Evolutionary conservation across 148 eudicot species (phyloP).

Genomic region (Agrostemma githago): DNA sequence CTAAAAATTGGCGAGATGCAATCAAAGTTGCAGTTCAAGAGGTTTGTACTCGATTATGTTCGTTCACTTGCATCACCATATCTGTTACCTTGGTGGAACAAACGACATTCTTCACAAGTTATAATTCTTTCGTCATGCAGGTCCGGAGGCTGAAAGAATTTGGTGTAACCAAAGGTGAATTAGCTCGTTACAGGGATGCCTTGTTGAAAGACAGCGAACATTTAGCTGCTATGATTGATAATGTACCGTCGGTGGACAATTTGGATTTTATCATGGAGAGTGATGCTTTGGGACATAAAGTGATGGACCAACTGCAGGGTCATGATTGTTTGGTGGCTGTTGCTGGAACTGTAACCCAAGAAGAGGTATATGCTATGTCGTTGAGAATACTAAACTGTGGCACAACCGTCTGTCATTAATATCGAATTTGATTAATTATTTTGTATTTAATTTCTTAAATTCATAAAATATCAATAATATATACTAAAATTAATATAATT

Average conservation of each 20-base stretch:
- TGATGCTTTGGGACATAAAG: slow-evolving; percentile 91
- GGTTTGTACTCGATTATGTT: slow-evolving; percentile 41
- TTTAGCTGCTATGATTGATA: slow-evolving; percentile 97
- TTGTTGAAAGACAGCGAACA: slow-evolving; percentile 96
- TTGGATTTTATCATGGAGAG: slow-evolving; percentile 97
- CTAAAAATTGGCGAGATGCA: slow-evolving; percentile 89
- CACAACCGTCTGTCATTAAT: too few species aligned
- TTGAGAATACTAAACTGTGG: too few species aligned
- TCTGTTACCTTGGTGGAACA: background rate
- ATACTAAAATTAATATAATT: too few species aligned
- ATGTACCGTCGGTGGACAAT: slow-evolving; percentile 89
- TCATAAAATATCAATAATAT: too few species aligned
- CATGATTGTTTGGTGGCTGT: slow-evolving; percentile 88
- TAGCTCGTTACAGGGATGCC: slow-evolving; percentile 92
- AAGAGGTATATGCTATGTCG: slow-evolving; percentile 58
- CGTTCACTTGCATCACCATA: background rate
- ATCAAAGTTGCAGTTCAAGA: slow-evolving; percentile 96
- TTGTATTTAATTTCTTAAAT: too few species aligned
- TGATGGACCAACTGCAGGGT: slow-evolving; percentile 96
- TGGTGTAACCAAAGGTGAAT: slow-evolving; percentile 97
- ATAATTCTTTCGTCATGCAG: slow-evolving; percentile 34
- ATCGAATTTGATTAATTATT: too few species aligned
- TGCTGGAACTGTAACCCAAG: slow-evolving; percentile 85
- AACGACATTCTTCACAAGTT: background rate
- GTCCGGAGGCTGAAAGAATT: slow-evolving; percentile 97